Base-by-base conservation (phyloP, 306 rosid genomes). In the Cucumis sativus region DNA sequence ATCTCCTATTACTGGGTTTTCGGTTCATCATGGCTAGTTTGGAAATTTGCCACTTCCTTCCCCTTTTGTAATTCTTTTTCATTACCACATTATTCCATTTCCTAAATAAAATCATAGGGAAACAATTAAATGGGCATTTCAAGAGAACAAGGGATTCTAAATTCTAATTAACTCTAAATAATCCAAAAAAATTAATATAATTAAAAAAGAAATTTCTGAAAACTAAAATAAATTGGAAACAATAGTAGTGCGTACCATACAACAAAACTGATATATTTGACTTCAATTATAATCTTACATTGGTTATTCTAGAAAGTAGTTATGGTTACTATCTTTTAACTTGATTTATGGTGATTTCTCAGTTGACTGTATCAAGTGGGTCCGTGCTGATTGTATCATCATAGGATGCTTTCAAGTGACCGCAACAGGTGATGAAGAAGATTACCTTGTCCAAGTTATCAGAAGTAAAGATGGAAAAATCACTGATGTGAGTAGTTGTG, bases 301-400 rank as follows among this genome's bases (percentile, higher is more conserved):
- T 71, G 23, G 51, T 2, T 16, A 69, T 49, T 49, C 59, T 25
- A 47, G 76, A 45, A 49, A 69, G 20, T 67, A 47, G 43, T 52
- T 25, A 14, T 71, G 13, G 60, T 49, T 70, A 7, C 43, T 28
- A 28, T 49, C 40, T 71, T 49, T 71, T 49, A 25, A 71, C 60
- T 71, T 45, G 15, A 12, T 12, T 71, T 70, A 16, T 71, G 21
- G 23, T 49, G 41, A 74, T 82, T 77, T 62, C 78, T 85, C 92
- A 91, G 98, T 95, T 84, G 98, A 95, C 89, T 88, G 90, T 74
- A 84, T 95, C 81, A 89, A 84, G 90, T 95, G 98, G 83, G 82
- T 95, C 80, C 96, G 96, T 68, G 79, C 87, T 57, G 92, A 95
- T 86, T 88, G 92, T 84, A 92, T 95, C 84, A 67, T 92, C 72